Evolutionary conservation across 176 grass and related monocot genomes (phyloP).

Genomic region (Bonia amplexicaulis): DNA sequence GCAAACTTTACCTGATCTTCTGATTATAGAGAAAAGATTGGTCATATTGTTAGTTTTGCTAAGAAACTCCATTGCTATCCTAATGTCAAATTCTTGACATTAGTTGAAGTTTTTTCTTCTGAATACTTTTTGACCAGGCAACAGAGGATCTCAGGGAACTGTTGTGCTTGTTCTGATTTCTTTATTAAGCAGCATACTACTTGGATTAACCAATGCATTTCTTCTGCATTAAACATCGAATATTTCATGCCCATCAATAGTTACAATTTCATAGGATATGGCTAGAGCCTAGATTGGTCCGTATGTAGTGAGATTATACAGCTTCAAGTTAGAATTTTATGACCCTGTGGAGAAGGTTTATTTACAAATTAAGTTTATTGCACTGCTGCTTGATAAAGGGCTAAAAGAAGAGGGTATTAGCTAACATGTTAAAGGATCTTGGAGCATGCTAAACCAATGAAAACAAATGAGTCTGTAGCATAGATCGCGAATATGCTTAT

Average conservation of each 20-base stretch:
- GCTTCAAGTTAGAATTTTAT: not conserved
- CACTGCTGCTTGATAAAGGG: not conserved
- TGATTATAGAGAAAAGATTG: not conserved
- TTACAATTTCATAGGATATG: not conserved
- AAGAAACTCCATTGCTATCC: not conserved
- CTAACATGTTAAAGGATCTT: not conserved
- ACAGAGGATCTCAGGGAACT: not conserved
- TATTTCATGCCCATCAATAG: not conserved
- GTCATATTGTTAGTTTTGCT: not conserved
- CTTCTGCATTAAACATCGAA: not conserved
- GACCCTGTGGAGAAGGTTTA: not conserved
- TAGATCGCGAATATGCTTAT: not conserved
- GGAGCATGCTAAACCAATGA: not conserved
- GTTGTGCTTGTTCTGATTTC: not conserved
- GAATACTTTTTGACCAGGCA: not conserved
- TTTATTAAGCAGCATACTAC: not conserved
- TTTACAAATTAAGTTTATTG: not conserved
- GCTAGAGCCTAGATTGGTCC: not conserved
- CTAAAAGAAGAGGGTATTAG: not conserved
- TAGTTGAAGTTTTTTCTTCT: not conserved
- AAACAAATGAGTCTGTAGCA: not conserved
- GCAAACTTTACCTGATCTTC: not conserved
- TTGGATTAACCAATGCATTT: not conserved
- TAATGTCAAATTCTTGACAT: not conserved
- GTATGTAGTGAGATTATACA: not conserved